phyloP scores from a whole-genome alignment of 495 filamentous ascomycete species.

The Penicillium riverlandense region DNA sequence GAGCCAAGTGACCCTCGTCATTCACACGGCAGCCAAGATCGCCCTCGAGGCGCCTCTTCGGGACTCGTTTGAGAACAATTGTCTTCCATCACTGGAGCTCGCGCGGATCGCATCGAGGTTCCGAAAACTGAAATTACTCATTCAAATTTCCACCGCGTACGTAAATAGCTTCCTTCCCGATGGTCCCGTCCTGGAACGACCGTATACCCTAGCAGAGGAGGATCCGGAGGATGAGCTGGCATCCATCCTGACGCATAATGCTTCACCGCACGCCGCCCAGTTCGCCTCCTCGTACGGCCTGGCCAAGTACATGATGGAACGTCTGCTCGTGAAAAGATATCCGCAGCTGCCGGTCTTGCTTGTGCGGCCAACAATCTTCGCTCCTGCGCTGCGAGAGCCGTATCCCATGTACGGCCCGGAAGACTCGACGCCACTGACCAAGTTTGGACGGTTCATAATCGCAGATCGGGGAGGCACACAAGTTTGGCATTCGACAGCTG shows the following conservation, averaged over 20 bases:
- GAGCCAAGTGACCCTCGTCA: conserved; percentile 26
- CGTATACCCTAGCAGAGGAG: conserved; percentile 16
- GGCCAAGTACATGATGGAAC: conserved; percentile 34
- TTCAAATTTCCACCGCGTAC: conserved; percentile 32
- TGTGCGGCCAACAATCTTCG: conserved; percentile 36
- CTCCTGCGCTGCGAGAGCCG: conserved; percentile 28
- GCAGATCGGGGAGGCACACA: conserved; percentile 20
- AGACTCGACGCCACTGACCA: conserved; percentile 26
- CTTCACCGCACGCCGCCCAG: conserved; percentile 10
- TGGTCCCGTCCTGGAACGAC: conserved; percentile 22
- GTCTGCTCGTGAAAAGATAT: conserved; percentile 21
- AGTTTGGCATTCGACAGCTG: conserved; percentile 26
- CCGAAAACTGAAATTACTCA: conserved; percentile 22
- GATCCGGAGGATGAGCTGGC: conserved; percentile 28
- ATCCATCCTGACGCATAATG: conserved; percentile 13
- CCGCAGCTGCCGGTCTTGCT: conserved; percentile 26
- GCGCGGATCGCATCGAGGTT: conserved; percentile 24
- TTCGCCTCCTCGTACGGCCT: conserved; percentile 33
- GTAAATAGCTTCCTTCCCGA: conserved; percentile 31
- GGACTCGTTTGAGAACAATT: conserved; percentile 32
- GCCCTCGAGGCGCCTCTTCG: conserved; percentile 19
- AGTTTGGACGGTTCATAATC: conserved; percentile 25
- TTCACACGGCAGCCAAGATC: conserved; percentile 33
- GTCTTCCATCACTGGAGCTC: conserved; percentile 27
- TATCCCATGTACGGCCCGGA: conserved; percentile 31